Evolutionary conservation across 2,329 filamentous ascomycete species (phyloP), one percentile per base, ranked within the genome.

Genomic region (Basipetospora sp.): DNA sequence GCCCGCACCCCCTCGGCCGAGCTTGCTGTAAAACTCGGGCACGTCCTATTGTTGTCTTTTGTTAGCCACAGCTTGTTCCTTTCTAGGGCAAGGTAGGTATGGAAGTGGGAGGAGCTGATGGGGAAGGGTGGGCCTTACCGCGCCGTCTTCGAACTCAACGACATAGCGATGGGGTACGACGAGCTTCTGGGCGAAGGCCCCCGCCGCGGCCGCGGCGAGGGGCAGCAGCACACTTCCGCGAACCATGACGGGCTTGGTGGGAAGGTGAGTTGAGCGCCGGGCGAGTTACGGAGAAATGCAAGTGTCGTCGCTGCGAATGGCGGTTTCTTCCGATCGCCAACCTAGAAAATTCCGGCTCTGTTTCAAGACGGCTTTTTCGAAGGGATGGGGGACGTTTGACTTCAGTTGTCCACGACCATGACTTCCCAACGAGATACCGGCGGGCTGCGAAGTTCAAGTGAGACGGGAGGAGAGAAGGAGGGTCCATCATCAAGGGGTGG

Each of bases 91-190:
- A 6, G 4, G 19, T 9, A n/a, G n/a, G n/a, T 4, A 19, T 3
- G 4, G 6, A 25, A 25, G 14, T 32, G 16, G 14, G 15, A 10
- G 15, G 5, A 26, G n/a, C 34, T 25, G 16, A n/a, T 20, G 16
- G 2, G 9, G 13, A 31, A 32, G 31, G 14, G 11, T 9, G 16
- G 3, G 16, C 15, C 58, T 46, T 51, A 70, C 67, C 47, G 64
- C 53, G 6, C 57, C 56, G 15, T 67, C 61, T 32, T 69, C 62
- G 36, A 71, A 65, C 44, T 72, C 67, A 41, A 72, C 58, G 43
- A 72, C 65, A 51, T 64, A 72, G 17, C 62, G 62, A 15, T 67
- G 65, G 1, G 62, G 55, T 10, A 71, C 47, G 29, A 58, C 42
- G 20, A 40, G 6, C 4, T 15, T 25, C 19, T 18, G 30, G 15